Evolutionary conservation across 2,329 filamentous ascomycete species (phyloP).

Genomic region (Calycina herbarum): DNA sequence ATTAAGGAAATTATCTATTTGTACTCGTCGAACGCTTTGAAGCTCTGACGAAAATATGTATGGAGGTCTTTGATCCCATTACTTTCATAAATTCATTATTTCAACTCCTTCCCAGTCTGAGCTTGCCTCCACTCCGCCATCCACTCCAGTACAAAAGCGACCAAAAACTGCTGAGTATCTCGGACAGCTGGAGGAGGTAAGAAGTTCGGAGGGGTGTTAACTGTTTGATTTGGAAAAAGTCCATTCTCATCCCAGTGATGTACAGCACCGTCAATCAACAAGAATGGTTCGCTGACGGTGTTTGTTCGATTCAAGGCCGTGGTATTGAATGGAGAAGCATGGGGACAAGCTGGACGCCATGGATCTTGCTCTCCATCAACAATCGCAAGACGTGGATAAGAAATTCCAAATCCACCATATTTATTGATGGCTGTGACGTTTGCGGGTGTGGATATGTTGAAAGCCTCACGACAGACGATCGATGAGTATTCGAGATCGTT

Average conservation of each 20-base stretch:
- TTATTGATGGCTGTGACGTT: constrained; percentile 70
- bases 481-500: constrained; percentile 64
- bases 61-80: neutral
- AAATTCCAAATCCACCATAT: constrained; percentile 70
- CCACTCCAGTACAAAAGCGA: constrained; percentile 67
- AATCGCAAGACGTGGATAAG: constrained; percentile 72
- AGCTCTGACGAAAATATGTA: too few relatives aligned
- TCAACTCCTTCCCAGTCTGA: constrained; percentile 2
- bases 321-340: constrained; percentile 52
- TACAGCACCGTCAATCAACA: constrained; percentile 72
- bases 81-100: neutral
- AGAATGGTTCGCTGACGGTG: constrained; percentile 66
- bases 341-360: constrained; percentile 73
- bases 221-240: constrained; percentile 61
- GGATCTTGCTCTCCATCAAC: constrained; percentile 79
- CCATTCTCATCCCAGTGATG: constrained; percentile 82
- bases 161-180: constrained; percentile 57
- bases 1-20: too few relatives aligned
- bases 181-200: constrained; percentile 60
- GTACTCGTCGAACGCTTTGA: too few relatives aligned
- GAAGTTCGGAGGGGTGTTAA: constrained; percentile 30
- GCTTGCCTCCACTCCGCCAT: constrained; percentile 55
- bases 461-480: constrained; percentile 63
- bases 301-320: constrained; percentile 56
- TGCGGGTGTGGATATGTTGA: constrained; percentile 66